Conservation (phyloP, 1,284 basidiomycete species). For the Fomitopsis betulina region DNA sequence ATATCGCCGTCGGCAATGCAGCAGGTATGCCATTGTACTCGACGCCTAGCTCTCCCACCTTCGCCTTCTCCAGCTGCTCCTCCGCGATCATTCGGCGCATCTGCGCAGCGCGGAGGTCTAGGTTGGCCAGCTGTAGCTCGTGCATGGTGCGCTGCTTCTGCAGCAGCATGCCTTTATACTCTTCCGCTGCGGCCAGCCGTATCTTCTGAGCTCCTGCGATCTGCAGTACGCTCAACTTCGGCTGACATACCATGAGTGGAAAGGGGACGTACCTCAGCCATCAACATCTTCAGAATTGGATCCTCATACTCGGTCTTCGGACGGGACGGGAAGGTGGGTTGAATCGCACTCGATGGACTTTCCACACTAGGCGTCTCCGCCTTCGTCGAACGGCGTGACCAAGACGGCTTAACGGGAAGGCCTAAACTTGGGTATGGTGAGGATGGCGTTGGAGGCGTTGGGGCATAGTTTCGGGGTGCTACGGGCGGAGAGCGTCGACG, state of each 20-base stretch:
- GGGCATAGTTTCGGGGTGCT: conserved; percentile 1
- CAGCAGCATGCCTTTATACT: conserved; percentile 39
- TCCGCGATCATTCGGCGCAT: conserved; percentile 50
- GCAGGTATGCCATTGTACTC: conserved; percentile 27
- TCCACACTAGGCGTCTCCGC: not conserved
- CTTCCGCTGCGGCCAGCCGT: conserved; percentile 34
- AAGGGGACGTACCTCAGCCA: conserved; percentile 13
- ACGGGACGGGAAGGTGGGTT: not conserved
- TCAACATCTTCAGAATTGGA: not conserved
- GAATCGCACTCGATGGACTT: not conserved
- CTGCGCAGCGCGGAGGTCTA: conserved; percentile 57
- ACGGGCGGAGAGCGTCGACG: not conserved
- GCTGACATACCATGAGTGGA: not conserved
- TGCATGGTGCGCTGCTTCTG: conserved; percentile 46
- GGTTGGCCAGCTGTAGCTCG: conserved; percentile 52
- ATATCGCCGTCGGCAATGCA: not conserved
- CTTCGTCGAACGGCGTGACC: conserved; percentile 9
- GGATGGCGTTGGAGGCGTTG: conserved; percentile 15
- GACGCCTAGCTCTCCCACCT: conserved; percentile 52
- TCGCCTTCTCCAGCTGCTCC: conserved; percentile 56
- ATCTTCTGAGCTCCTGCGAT: conserved; percentile 32
- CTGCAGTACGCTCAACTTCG: conserved; percentile 14
- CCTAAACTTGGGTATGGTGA: conserved; percentile 16
- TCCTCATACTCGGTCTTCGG: not conserved
- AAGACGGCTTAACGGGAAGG: conserved; percentile 18